Evolutionary conservation across 345 rosid species (phyloP).

Genomic region (Gossypium rotundifolium): DNA sequence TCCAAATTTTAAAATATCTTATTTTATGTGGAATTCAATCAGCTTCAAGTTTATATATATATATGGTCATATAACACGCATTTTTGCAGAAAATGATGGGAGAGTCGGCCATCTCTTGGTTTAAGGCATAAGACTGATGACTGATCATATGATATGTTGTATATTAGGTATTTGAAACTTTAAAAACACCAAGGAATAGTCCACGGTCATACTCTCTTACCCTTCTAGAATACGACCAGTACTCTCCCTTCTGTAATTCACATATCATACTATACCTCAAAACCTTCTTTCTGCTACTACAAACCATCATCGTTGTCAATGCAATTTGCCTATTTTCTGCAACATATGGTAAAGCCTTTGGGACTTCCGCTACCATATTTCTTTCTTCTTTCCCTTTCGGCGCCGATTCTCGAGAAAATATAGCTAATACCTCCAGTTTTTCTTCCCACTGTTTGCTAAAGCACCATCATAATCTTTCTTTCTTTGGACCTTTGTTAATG

Average conservation of each 20-base stretch:
- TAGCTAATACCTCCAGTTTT: neutral
- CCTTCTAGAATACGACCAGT: neutral
- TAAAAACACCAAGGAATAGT: neutral
- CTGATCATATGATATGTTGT: neutral
- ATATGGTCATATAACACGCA: too few species aligned
- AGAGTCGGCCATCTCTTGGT: neutral
- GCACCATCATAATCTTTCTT: neutral
- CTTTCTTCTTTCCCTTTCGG: neutral
- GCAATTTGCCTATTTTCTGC: neutral
- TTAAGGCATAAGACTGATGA: neutral
- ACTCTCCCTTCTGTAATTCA: too few species aligned
- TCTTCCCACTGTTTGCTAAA: conserved; percentile 9
- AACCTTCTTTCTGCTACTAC: too few species aligned
- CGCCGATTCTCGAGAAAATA: conserved; percentile 1
- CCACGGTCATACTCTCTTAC: neutral
- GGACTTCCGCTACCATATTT: neutral
- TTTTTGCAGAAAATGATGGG: too few species aligned
- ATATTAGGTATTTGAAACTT: neutral
- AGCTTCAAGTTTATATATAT: too few species aligned
- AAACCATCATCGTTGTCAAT: too few species aligned
- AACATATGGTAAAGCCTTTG: neutral
- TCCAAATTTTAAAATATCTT: too few species aligned
- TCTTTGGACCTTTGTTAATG: neutral
- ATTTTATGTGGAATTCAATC: too few species aligned
- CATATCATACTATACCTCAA: too few species aligned